Evolutionary conservation across 495 filamentous ascomycete species (phyloP), one percentile per base, ranked within the genome.

Genomic region (Astrothelium subdiscretum): DNA sequence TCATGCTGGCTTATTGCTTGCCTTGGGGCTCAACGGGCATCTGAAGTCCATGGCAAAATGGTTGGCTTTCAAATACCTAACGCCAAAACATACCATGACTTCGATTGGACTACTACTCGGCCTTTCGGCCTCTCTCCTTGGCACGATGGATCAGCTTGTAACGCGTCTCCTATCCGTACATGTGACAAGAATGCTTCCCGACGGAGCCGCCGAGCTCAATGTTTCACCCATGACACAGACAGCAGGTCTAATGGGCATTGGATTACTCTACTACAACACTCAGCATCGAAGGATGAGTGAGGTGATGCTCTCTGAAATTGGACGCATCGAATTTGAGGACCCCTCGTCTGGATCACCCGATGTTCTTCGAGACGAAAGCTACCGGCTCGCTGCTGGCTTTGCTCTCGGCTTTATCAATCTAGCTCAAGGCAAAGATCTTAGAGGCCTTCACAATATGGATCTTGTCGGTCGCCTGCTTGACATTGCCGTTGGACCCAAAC

Each of bases 241-340:
- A 0, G 91, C 91, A 2, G 94, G 92, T 27, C 87, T 99, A 27
- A 96, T 99, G 91, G 94, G 95, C 1, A 96, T 97, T 64, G 94
- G 94, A 1, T 76, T 99, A 11, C 76, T 99, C 1, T 99, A 97
- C 70, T 96, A 88, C 75, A 87, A 90, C 71, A 95, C 91, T 26
- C 94, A 97, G 66, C 94, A 99, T 76, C 88, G 94, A 8, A 84
- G 94, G 58, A 99, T 99, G 94, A 96, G 90, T 69, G 94, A 99
- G 72, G 88, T 97, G 35, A 96, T 97, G 90, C 82, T 97, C 42
- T 96, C 92, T 0, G 94, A 99, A 72, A 94, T 99, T 57, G 92
- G 97, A 66, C 87, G 89, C 58, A 78, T 88, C 42, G 89, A 90
- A 40, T 72, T 82, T 15, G 89, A 89, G 54, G 91, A 97, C 63